Evolutionary conservation across 768 basidiomycete genomes (phyloP).

Genomic region (Mycena latifolia): DNA sequence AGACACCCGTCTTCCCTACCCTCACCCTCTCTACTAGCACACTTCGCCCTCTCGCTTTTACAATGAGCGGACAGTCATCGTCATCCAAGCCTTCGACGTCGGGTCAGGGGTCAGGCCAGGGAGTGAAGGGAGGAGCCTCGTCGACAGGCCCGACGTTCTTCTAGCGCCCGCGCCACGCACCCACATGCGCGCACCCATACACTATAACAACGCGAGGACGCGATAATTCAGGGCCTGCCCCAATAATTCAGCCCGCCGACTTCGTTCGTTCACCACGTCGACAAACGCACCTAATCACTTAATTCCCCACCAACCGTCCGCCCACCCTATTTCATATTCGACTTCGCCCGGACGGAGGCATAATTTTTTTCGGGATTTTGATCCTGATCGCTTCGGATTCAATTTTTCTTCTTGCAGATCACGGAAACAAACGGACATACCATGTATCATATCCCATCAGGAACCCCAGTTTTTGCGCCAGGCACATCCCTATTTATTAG

Average conservation of each 20-base stretch:
- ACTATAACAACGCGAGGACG: conserved; percentile 13
- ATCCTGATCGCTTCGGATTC: conserved; percentile 38
- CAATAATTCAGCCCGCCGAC: conserved; percentile 29
- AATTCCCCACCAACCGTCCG: conserved; percentile 6
- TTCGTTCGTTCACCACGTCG: conserved; percentile 22
- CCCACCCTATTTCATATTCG: conserved; percentile 13
- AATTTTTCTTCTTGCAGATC: conserved; percentile 41
- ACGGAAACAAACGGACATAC: conserved; percentile 46
- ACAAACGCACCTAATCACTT: conserved; percentile 30
- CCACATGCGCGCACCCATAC: conserved; percentile 15
- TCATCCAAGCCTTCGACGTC: conserved; percentile 45
- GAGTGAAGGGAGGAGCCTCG: conserved; percentile 64
- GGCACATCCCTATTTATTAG: conserved; percentile 30
- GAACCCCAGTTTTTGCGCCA: conserved; percentile 6
- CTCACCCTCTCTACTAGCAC: conserved; percentile 20
- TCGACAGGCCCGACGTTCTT: conserved; percentile 71
- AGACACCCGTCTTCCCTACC: conserved; percentile 12
- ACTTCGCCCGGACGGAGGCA: conserved; percentile 26
- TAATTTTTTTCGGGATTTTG: conserved; percentile 29
- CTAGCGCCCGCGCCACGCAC: conserved; percentile 47
- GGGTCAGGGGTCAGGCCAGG: conserved; percentile 51
- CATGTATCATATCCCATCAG: conserved; percentile 41
- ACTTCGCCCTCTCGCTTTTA: conserved; percentile 33
- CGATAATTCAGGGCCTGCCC: conserved; percentile 26
- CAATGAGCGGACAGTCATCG: conserved; percentile 52